A percentile compares a stretch with the other conserved stretches of the same genome.
phyloP scores from a whole-genome alignment of 345 rosid species.

The Linum usitatissimum region DNA sequence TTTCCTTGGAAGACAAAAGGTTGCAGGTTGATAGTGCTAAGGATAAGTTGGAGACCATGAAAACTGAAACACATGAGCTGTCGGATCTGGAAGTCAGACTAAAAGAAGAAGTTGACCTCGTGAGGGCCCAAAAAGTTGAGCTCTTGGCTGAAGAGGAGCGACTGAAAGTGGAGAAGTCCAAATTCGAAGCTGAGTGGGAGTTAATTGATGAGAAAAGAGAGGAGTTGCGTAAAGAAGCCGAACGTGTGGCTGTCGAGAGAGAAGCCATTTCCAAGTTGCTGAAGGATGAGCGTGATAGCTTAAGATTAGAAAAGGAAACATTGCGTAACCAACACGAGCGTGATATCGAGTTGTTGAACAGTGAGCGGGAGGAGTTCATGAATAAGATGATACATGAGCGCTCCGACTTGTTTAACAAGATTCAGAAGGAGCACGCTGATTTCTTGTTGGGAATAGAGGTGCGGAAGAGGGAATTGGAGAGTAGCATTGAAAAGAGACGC shows the following conservation, averaged over 20 bases:
- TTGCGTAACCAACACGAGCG: slow-evolving; percentile 50
- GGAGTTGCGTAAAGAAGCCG: slow-evolving; percentile 54
- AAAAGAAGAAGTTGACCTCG: slow-evolving; percentile 80
- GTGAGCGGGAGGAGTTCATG: slow-evolving; percentile 81
- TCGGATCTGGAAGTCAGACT: slow-evolving; percentile 71
- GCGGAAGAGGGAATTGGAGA: slow-evolving; percentile 75
- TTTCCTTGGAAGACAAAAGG: slow-evolving; percentile 55
- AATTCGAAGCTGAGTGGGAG: slow-evolving; percentile 93
- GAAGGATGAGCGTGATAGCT: slow-evolving; percentile 68
- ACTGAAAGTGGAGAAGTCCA: slow-evolving; percentile 61
- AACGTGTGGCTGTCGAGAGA: slow-evolving; percentile 48
- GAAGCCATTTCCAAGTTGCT: slow-evolving; percentile 50
- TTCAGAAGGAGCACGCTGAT: slow-evolving; percentile 74
- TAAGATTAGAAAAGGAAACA: slow-evolving; percentile 61
- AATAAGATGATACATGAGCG: slow-evolving; percentile 64
- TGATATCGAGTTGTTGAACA: slow-evolving; percentile 51
- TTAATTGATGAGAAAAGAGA: slow-evolving; percentile 84
- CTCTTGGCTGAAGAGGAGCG: slow-evolving; percentile 67
- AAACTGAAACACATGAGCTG: slow-evolving; percentile 61
- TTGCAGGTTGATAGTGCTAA: slow-evolving; percentile 54
- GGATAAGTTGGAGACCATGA: slow-evolving; percentile 64
- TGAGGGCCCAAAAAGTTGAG: slow-evolving; percentile 75
- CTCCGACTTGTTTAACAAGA: slow-evolving; percentile 74
- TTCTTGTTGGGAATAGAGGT: slow-evolving; percentile 69
- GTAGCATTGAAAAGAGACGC: slow-evolving; percentile 55